Conservation (phyloP, 208 protist genomes). For the Leishmania gerbilli region DNA sequence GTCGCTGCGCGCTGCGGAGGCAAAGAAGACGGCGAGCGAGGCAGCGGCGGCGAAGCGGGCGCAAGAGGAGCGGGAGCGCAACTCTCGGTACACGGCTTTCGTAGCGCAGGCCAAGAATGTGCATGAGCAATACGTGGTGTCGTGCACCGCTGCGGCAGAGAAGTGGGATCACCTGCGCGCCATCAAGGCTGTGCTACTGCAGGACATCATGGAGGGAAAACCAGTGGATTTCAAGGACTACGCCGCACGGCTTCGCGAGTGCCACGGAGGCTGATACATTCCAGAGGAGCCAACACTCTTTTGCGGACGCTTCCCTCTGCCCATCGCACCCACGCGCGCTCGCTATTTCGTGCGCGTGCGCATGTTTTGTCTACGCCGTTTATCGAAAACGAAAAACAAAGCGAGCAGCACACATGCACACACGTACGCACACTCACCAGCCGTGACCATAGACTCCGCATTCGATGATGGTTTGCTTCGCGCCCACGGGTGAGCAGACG, state of each 20-base stretch:
- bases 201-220: conserved; percentile 14
- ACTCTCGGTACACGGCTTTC: conserved; percentile 37
- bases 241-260: conserved; percentile 10
- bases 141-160: conserved; percentile 14
- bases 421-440: not conserved
- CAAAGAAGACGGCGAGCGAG: conserved; percentile 31
- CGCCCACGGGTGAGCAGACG: not conserved
- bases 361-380: not conserved
- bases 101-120: conserved; percentile 13
- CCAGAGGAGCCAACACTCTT: not conserved
- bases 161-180: conserved; percentile 23
- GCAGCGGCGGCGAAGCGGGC: conserved; percentile 23
- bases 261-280: not conserved
- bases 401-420: not conserved
- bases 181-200: conserved; percentile 23
- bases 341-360: not conserved
- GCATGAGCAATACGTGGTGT: conserved; percentile 30
- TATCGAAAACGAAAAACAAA: not conserved
- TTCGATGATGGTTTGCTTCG: not conserved
- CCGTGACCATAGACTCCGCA: not conserved
- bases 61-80: conserved; percentile 21
- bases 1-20: conserved; percentile 36
- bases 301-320: not conserved
- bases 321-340: not conserved
- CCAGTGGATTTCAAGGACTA: conserved; percentile 25